Percentiles rank a stretch among this genome's conserved stretches.
phyloP scores from a whole-genome alignment of 164 flowering plant species.

The Kingdonia uniflora region DNA sequence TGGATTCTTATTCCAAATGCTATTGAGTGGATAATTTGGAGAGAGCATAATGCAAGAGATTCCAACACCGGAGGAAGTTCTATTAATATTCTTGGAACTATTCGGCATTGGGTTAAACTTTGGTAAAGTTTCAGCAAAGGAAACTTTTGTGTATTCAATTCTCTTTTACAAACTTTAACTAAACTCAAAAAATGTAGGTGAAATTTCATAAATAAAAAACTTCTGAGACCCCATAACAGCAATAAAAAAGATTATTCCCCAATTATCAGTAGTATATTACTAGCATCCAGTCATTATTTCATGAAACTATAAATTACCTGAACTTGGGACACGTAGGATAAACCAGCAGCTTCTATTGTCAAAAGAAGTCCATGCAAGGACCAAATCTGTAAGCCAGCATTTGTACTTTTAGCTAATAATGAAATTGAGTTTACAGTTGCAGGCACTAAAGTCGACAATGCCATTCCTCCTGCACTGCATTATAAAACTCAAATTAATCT shows the following conservation, averaged over 20 bases:
- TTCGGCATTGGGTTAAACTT: too few relatives aligned
- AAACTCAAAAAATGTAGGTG: too few relatives aligned
- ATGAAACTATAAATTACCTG: constrained; percentile 44
- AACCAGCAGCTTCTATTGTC: constrained; percentile 93
- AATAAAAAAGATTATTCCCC: too few relatives aligned
- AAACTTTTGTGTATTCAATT: too few relatives aligned
- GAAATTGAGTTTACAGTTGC: constrained; percentile 77
- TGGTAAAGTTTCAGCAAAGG: too few relatives aligned
- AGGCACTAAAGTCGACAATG: constrained; percentile 87
- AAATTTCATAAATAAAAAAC: too few relatives aligned
- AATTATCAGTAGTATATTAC: not conserved
- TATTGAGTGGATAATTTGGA: not conserved
- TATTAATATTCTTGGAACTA: too few relatives aligned
- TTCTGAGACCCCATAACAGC: too few relatives aligned
- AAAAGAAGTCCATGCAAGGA: constrained; percentile 93
- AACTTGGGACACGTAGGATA: constrained; percentile 89
- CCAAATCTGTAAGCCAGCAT: constrained; percentile 70
- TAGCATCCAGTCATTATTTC: not conserved
- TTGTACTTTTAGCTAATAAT: constrained; percentile 60
- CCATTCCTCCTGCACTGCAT: constrained; percentile 99
- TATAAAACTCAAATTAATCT: constrained; percentile 7
- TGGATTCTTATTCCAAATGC: not conserved
- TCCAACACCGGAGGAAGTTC: too few relatives aligned
- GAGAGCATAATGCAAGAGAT: not conserved
- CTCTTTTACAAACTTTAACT: too few relatives aligned